Evolutionary conservation across 1,139 yeast genomes (phyloP).

Genomic region (Yamadazyma diospyri): DNA sequence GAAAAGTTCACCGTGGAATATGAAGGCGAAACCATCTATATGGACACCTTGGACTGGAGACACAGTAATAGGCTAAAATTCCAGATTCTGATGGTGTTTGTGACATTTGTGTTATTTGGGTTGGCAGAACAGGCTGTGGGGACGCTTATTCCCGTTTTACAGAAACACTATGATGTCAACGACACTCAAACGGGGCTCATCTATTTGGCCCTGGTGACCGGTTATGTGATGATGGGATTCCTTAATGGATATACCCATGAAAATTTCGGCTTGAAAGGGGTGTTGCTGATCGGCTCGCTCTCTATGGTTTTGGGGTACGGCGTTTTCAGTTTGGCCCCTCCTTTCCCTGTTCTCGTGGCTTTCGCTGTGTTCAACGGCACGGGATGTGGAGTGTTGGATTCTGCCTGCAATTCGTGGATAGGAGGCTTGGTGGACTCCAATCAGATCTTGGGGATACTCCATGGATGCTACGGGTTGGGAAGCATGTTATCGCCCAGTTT

Average conservation of each 20-base stretch:
- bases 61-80: conserved; percentile 11
- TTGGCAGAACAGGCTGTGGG: conserved; percentile 59
- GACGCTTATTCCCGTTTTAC: conserved; percentile 49
- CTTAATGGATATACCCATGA: conserved; percentile 30
- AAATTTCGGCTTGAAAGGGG: conserved; percentile 35
- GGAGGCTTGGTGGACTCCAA: conserved; percentile 56
- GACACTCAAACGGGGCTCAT: conserved; percentile 36
- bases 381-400: conserved; percentile 60
- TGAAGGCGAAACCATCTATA: conserved; percentile 9
- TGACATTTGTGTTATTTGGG: conserved; percentile 45
- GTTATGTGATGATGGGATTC: conserved; percentile 40
- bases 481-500: conserved; percentile 63
- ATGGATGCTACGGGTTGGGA: conserved; percentile 68
- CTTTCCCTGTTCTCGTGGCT: conserved; percentile 31
- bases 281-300: conserved; percentile 29
- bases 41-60: conserved; percentile 28
- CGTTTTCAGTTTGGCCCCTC: conserved; percentile 29
- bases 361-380: conserved; percentile 48
- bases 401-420: conserved; percentile 56
- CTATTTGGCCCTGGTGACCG: conserved; percentile 33
- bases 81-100: conserved; percentile 40
- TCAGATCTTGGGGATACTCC: conserved; percentile 62
- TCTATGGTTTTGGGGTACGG: conserved; percentile 31
- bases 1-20: conserved; percentile 6
- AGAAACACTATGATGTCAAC: conserved; percentile 40